Percentiles rank a stretch among this genome's conserved stretches.
Conservation (phyloP, 805 yeast species). For the Saturnispora diversa region DNA sequence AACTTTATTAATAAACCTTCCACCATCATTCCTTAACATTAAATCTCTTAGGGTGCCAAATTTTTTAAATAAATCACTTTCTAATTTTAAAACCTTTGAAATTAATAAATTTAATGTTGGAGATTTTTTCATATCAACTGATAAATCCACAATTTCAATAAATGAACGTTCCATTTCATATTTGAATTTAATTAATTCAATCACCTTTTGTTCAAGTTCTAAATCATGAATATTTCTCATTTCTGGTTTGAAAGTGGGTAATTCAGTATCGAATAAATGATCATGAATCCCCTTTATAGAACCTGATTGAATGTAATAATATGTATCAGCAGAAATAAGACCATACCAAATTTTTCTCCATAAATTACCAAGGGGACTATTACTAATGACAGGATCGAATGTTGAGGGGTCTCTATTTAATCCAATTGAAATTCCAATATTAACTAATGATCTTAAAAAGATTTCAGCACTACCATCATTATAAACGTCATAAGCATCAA, state of each 20-base stretch:
- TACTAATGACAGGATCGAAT: conserved; percentile 25
- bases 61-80: conserved; percentile 24
- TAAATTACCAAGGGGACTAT: conserved; percentile 32
- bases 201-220: conserved; percentile 35
- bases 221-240: conserved; percentile 33
- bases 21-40: conserved; percentile 21
- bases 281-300: conserved; percentile 34
- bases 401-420: conserved; percentile 59
- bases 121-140: conserved; percentile 34
- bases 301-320: conserved; percentile 42
- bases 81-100: conserved; percentile 31
- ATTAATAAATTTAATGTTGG: conserved; percentile 34
- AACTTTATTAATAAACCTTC: conserved; percentile 18
- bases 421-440: conserved; percentile 62
- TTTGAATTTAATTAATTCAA: conserved; percentile 28
- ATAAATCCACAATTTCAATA: conserved; percentile 30
- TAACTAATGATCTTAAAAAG: conserved; percentile 47
- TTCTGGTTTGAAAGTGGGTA: conserved; percentile 35
- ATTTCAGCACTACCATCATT: conserved; percentile 55
- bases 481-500: conserved; percentile 42
- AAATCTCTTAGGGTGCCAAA: conserved; percentile 28
- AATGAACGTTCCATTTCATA: conserved; percentile 27
- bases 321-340: conserved; percentile 38
- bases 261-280: conserved; percentile 42
- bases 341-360: conserved; percentile 55